Base-by-base conservation (phyloP, 805 yeast genomes). In the Wickerhamiella sorbophila region DNA sequence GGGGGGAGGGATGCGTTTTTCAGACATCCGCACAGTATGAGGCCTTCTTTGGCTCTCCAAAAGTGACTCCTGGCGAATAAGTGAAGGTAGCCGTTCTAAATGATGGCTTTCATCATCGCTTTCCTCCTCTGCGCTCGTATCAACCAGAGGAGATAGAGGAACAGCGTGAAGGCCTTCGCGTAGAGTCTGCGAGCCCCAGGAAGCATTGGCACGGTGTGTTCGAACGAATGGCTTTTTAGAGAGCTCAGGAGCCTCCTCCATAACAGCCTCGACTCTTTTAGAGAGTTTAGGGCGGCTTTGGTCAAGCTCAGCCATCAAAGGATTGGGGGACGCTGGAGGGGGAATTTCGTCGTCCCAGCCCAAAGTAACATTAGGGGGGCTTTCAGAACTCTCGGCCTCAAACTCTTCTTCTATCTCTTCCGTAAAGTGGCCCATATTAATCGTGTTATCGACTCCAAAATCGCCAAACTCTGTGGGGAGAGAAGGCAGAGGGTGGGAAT, bases 31-130 rank as follows among this genome's bases (percentile, higher is more conserved):
- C 35, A 40, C 38, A 2, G 61, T 56, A 3, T 49, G 45, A 5
- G 55, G 52, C 22, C 49, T 51, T 4, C 61, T 42, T 46, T 59
- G 58, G 9, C 51, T 50, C 15, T 59, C 63, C 38, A 51, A 51
- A 33, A 59, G 46, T 16, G 58, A 52, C 43, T 58, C 63, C 36
- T 59, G 56, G 9, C 63, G 54, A 2, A 54, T 46, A 6, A 56
- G 39, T 0, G 45, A 38, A 2, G 49, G 46, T 31, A 43, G 32
- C n/a, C 42, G 31, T 17, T 41, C 44, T 14, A 41, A 33, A 10
- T 33, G 36, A 18, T n/a, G 15, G 29, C 29, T 12, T 3, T 32
- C 31, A 26, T 17, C 21, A 14, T 33, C 36, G 16, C 27, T 21
- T 4, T 20, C 19, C 5, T 26, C 22, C 18, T 18, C 31, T 4